These are phyloP conservation scores for Kingdonia uniflora DNA, from an alignment of 164 flowering plant genomes.

Conservation along the genomic window DNA sequence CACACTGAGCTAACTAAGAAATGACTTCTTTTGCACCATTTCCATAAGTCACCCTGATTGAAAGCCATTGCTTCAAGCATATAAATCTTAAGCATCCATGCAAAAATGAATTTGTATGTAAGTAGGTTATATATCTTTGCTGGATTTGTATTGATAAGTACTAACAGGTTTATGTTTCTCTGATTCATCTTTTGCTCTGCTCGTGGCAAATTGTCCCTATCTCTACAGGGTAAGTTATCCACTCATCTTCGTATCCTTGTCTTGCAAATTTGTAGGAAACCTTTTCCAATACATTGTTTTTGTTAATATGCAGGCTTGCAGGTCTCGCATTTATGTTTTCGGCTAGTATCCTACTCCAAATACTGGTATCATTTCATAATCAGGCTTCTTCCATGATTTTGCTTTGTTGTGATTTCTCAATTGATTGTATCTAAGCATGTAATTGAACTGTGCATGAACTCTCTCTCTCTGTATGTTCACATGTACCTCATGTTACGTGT, in stretches of 20 bases:
- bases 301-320: conserved; percentile 56
- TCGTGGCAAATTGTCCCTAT: conserved; percentile 3
- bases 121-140: too few relatives aligned
- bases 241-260: neutral
- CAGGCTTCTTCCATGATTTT: neutral
- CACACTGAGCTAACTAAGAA: too few relatives aligned
- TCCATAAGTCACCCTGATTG: too few relatives aligned
- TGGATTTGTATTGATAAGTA: neutral
- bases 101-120: too few relatives aligned
- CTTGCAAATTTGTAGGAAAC: conserved; percentile 2
- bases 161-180: too few relatives aligned
- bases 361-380: conserved; percentile 47
- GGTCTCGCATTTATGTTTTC: conserved; percentile 99
- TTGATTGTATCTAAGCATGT: neutral
- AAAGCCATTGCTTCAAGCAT: too few relatives aligned
- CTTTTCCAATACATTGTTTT: neutral
- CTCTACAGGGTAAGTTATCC: conserved; percentile 48
- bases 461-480: neutral
- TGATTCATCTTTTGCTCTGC: too few relatives aligned
- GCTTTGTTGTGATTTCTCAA: neutral
- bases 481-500: neutral
- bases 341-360: conserved; percentile 78
- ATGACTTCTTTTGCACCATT: too few relatives aligned
- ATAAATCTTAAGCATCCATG: too few relatives aligned
- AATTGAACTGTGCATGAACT: too few relatives aligned